Evolutionary conservation across 495 filamentous ascomycete species (phyloP).

Genomic region (Rusavskia elegans): DNA sequence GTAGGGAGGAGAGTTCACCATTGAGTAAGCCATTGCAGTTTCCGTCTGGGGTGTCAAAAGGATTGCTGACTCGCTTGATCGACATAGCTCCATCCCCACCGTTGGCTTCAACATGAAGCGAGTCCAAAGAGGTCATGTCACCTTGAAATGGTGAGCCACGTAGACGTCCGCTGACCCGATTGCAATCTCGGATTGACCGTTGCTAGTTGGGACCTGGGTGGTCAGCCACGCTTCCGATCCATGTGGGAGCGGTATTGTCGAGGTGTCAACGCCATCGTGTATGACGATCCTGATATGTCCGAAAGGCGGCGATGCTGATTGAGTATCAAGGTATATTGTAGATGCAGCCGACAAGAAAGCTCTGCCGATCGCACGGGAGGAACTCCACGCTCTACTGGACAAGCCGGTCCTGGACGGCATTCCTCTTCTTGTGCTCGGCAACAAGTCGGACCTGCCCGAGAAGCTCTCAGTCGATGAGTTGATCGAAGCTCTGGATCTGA

Average conservation of each 20-base stretch:
- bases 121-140: constrained; percentile 96
- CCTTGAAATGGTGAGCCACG: constrained; percentile 68
- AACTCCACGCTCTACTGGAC: constrained; percentile 75
- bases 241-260: constrained; percentile 99
- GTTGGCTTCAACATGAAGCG: constrained; percentile 99
- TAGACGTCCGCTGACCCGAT: constrained; percentile 2
- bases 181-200: constrained; percentile 10
- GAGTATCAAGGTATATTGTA: constrained; percentile 61
- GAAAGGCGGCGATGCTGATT: constrained; percentile 8
- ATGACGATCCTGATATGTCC: constrained; percentile 14
- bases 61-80: neutral
- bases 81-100: constrained; percentile 81
- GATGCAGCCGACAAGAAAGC: constrained; percentile 73
- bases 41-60: neutral
- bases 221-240: constrained; percentile 88
- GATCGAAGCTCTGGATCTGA: constrained; percentile 84
- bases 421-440: constrained; percentile 88
- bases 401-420: constrained; percentile 80
- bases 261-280: constrained; percentile 95
- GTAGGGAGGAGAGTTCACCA: constrained; percentile 94
- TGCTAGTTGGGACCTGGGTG: constrained; percentile 82
- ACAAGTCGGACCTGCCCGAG: constrained; percentile 84
- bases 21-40: constrained; percentile 57
- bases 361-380: constrained; percentile 76
- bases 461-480: constrained; percentile 86